A percentile compares a stretch with the other conserved stretches of the same genome.
Evolutionary conservation across 768 basidiomycete genomes (phyloP).

Genomic region (Macrolepiota fuliginosa): DNA sequence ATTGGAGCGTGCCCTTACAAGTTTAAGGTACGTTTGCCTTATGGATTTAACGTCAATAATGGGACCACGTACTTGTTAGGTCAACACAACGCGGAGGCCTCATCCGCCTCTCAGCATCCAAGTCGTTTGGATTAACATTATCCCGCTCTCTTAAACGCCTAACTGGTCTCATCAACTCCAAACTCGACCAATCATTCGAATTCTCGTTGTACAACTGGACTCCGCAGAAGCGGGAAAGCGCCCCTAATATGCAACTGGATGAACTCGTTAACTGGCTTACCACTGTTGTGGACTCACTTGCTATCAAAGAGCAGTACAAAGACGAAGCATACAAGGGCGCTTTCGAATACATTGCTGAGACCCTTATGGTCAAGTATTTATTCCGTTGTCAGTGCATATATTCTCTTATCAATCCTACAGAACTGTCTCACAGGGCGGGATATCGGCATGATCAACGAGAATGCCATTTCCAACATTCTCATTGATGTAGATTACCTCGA

Average conservation of each 20-base stretch:
- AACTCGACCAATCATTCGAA: constrained; percentile 95
- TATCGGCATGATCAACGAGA: constrained; percentile 81
- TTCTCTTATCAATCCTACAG: constrained; percentile 34
- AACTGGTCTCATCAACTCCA: constrained; percentile 79
- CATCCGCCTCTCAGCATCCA: constrained; percentile 62
- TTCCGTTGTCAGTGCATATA: background rate
- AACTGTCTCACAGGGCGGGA: constrained; percentile 76
- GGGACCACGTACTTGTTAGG: constrained; percentile 34
- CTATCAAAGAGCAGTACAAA: constrained; percentile 81
- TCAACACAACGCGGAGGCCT: constrained; percentile 82
- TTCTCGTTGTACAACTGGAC: constrained; percentile 96
- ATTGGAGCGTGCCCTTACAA: constrained; percentile 80
- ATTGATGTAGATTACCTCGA: constrained; percentile 89
- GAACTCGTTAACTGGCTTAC: constrained; percentile 96
- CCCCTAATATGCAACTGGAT: constrained; percentile 91
- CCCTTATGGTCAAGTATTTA: constrained; percentile 69
- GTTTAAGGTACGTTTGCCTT: constrained; percentile 56
- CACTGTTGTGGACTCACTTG: constrained; percentile 89
- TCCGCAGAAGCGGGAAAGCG: constrained; percentile 62
- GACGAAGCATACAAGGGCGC: constrained; percentile 89
- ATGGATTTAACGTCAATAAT: background rate
- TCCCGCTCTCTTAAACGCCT: constrained; percentile 72
- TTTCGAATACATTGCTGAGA: constrained; percentile 82
- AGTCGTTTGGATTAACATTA: constrained; percentile 69
- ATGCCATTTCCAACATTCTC: constrained; percentile 81